Percentiles rank a stretch among this genome's conserved stretches.
phyloP scores from a whole-genome alignment of 1,284 basidiomycete species.

The Athelia psychrophila region DNA sequence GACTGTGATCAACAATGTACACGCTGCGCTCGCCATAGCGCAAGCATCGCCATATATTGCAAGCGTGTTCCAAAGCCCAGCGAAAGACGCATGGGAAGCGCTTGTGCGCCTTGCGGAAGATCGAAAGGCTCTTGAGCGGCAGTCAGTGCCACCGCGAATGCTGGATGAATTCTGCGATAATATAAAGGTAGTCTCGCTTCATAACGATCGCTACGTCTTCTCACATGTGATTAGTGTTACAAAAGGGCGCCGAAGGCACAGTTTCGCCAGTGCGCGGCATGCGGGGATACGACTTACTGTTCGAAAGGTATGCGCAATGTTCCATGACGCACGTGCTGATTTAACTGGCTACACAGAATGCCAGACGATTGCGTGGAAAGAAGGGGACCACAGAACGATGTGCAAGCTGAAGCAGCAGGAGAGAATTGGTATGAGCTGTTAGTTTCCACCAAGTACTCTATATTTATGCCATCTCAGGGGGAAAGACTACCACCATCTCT shows the following conservation, averaged over 20 bases:
- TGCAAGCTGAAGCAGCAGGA: conserved; percentile 37
- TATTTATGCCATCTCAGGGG: conserved; percentile 24
- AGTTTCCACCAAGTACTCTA: not conserved
- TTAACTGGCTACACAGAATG: conserved; percentile 20
- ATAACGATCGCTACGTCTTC: not conserved
- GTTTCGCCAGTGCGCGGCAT: conserved; percentile 31
- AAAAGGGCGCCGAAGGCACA: conserved; percentile 30
- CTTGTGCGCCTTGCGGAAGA: conserved; percentile 25
- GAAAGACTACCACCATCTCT: conserved; percentile 26
- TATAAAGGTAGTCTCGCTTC: conserved; percentile 17
- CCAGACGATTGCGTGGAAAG: conserved; percentile 33
- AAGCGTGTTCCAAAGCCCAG: conserved; percentile 17
- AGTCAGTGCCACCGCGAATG: conserved; percentile 22
- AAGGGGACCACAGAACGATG: conserved; percentile 32
- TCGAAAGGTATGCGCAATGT: conserved; percentile 21
- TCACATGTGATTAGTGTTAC: conserved; percentile 26
- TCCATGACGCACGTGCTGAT: not conserved
- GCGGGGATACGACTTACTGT: conserved; percentile 34
- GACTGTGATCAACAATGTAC: conserved; percentile 30
- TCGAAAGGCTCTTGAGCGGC: conserved; percentile 17
- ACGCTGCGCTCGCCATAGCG: conserved; percentile 15
- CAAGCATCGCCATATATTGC: conserved; percentile 13
- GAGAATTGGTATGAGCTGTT: conserved; percentile 23
- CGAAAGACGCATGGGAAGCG: conserved; percentile 22
- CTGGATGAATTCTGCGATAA: conserved; percentile 32